These are phyloP conservation scores for Knufia fluminis DNA, from an alignment of 2,329 filamentous ascomycete species.

Conservation along the genomic window DNA sequence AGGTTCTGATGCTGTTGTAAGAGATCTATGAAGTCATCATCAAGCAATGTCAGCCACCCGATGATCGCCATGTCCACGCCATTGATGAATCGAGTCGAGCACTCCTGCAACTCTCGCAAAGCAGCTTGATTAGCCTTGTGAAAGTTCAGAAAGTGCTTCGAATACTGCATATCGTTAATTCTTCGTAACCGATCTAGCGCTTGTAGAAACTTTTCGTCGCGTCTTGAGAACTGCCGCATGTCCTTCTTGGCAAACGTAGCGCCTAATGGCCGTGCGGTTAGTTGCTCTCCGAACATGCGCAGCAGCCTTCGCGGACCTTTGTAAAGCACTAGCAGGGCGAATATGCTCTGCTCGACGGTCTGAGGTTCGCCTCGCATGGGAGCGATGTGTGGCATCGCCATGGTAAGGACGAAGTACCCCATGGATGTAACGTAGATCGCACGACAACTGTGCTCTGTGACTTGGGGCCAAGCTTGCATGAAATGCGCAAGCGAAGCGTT, in stretches of 20 bases:
- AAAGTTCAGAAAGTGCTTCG: not conserved
- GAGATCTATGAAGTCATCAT: not conserved
- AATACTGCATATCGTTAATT: not conserved
- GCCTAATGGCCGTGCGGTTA: not conserved
- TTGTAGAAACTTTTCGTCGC: not conserved
- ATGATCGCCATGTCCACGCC: not conserved
- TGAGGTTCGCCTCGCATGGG: not conserved
- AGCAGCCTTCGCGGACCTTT: not conserved
- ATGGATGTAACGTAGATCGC: not conserved
- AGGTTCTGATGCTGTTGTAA: not conserved
- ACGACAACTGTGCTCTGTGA: not conserved
- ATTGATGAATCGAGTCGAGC: not conserved
- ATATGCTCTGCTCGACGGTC: not conserved
- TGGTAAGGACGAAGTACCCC: not conserved
- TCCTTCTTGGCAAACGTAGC: not conserved
- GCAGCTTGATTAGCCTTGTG: too few relatives aligned
- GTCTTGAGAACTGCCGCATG: not conserved
- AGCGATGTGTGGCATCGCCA: not conserved
- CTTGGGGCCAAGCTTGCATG: not conserved
- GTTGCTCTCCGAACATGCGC: not conserved
- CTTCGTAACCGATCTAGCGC: not conserved
- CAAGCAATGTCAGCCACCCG: not conserved
- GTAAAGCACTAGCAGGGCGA: not conserved
- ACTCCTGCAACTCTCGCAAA: not conserved
- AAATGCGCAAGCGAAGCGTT: not conserved